Conservation (phyloP, 1,284 basidiomycete genomes). For the Inonotus hispidus region DNA sequence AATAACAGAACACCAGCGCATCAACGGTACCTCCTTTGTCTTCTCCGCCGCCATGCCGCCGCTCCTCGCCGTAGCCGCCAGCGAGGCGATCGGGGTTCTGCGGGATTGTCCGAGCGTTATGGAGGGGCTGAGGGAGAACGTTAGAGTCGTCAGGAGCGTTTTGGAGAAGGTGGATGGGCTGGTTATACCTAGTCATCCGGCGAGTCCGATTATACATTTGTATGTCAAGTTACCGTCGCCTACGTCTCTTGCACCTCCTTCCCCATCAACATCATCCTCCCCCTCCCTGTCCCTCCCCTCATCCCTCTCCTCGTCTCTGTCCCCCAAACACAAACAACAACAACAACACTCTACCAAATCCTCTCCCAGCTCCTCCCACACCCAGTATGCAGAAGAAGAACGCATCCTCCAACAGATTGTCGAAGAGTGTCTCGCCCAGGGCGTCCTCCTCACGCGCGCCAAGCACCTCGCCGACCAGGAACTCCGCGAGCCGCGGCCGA, state of each 20-base stretch:
- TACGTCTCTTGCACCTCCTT: slow-evolving; percentile 32
- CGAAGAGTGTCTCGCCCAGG: slow-evolving; percentile 73
- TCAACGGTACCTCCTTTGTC: slow-evolving; percentile 94
- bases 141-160: slow-evolving; percentile 66
- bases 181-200: slow-evolving; percentile 78
- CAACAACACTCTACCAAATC: slow-evolving; percentile 41
- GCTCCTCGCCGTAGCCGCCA: slow-evolving; percentile 82
- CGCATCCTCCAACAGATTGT: slow-evolving; percentile 81
- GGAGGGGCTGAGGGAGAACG: slow-evolving; percentile 74
- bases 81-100: slow-evolving; percentile 79
- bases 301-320: slow-evolving; percentile 21
- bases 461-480: slow-evolving; percentile 82
- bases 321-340: slow-evolving; percentile 19
- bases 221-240: slow-evolving; percentile 42
- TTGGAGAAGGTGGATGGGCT: slow-evolving; percentile 81
- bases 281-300: slow-evolving; percentile 26
- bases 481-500: slow-evolving; percentile 77
- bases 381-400: slow-evolving; percentile 69
- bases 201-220: slow-evolving; percentile 87
- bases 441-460: slow-evolving; percentile 79
- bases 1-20: slow-evolving; percentile 92
- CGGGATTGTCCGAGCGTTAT: slow-evolving; percentile 72
- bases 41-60: slow-evolving; percentile 96
- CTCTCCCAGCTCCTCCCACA: slow-evolving; percentile 42
- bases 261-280: no score